These are phyloP conservation scores for Aaosphaeria pasadenensis DNA, from an alignment of 2,329 filamentous ascomycete species.

Conservation along the genomic window DNA sequence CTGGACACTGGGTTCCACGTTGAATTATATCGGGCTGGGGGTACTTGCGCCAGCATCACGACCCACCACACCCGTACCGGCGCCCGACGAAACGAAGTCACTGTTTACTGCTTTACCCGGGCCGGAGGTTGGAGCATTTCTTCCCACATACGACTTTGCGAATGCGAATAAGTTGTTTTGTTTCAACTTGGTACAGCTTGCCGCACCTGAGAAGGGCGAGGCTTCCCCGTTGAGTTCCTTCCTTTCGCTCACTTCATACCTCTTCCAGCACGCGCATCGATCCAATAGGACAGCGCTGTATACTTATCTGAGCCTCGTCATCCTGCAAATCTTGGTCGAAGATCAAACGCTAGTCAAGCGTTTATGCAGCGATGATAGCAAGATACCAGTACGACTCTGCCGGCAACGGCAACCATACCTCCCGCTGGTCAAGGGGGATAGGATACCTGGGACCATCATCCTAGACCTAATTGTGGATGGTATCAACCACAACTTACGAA, in stretches of 20 bases:
- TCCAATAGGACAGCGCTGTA: conserved; percentile 77
- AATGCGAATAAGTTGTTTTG: conserved; percentile 96
- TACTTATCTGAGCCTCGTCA: conserved; percentile 79
- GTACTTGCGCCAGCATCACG: conserved; percentile 68
- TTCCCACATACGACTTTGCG: conserved; percentile 89
- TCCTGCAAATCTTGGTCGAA: conserved; percentile 81
- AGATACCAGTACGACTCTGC: conserved; percentile 74
- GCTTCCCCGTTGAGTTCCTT: conserved; percentile 78
- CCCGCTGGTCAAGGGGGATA: conserved; percentile 68
- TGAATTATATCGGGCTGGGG: conserved; percentile 82
- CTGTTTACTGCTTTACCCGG: conserved; percentile 80
- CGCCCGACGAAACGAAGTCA: conserved; percentile 76
- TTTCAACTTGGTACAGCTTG: conserved; percentile 70
- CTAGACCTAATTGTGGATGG: conserved; percentile 87
- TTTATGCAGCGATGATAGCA: conserved; percentile 76
- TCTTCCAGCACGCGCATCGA: conserved; percentile 88
- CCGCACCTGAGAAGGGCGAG: conserved; percentile 58
- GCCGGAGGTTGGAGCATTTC: conserved; percentile 72
- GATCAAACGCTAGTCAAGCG: conserved; percentile 78
- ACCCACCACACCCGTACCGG: conserved; percentile 58
- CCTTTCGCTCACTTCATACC: conserved; percentile 85
- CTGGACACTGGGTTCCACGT: conserved; percentile 78
- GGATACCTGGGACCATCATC: conserved; percentile 71
- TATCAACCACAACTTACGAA: conserved; percentile 88
- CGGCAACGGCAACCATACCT: conserved; percentile 85